These are phyloP conservation scores for Cordyceps sp. DNA, from an alignment of 2,329 filamentous ascomycete species.

Conservation along the genomic window DNA sequence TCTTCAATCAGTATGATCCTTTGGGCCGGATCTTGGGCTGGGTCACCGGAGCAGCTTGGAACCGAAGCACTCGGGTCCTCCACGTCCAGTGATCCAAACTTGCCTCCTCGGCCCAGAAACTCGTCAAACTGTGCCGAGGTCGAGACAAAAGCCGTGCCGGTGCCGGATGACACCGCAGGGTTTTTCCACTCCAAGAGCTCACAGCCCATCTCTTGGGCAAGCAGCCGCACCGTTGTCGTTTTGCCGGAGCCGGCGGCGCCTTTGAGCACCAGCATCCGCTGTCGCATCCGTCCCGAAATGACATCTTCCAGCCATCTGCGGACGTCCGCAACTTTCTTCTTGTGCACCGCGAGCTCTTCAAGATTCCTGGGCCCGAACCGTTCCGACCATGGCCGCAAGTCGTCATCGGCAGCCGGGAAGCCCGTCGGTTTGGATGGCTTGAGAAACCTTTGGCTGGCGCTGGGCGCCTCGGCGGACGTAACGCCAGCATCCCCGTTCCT, in stretches of 20 bases:
- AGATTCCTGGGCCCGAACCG: constrained; percentile 59
- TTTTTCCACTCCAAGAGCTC: constrained; percentile 86
- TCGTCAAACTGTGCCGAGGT: constrained; percentile 76
- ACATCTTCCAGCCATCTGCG: constrained; percentile 67
- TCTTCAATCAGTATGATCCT: constrained; percentile 64
- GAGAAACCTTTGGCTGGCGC: constrained; percentile 34
- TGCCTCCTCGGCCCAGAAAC: constrained; percentile 68
- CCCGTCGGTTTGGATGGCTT: constrained; percentile 20
- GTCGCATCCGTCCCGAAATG: constrained; percentile 43
- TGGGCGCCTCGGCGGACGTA: constrained; percentile 9
- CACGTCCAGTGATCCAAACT: constrained; percentile 55
- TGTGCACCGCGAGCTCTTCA: constrained; percentile 83
- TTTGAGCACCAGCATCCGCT: constrained; percentile 71
- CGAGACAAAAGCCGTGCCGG: constrained; percentile 54
- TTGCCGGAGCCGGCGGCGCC: constrained; percentile 86
- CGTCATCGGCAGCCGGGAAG: constrained; percentile 23
- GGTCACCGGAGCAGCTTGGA: constrained; percentile 6
- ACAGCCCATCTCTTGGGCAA: constrained; percentile 62
- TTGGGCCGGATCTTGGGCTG: constrained; percentile 9
- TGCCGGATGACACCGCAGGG: constrained; percentile 43
- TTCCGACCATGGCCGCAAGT: constrained; percentile 72
- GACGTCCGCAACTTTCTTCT: constrained; percentile 82
- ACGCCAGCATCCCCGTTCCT: constrained; percentile 15
- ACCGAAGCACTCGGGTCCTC: constrained; percentile 13
- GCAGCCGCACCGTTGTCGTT: constrained; percentile 66